phyloP scores from a whole-genome alignment of 2,329 filamentous ascomycete genomes.

The Monilinia fructigena region DNA sequence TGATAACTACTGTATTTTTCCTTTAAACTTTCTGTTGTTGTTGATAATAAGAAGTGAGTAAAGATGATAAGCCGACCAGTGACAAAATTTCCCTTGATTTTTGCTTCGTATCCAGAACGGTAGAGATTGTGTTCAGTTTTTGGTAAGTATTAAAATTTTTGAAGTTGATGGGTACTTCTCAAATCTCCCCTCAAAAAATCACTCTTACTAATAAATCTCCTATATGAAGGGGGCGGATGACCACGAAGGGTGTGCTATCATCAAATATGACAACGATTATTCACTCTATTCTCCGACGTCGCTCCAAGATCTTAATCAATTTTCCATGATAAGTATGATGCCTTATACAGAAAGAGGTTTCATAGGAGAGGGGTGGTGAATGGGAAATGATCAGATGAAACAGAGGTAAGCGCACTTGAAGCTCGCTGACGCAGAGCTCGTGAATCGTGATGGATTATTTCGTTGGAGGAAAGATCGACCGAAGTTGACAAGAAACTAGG shows the following conservation, averaged over 20 bases:
- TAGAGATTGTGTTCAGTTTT: not conserved
- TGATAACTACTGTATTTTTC: not conserved
- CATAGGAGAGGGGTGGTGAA: not conserved
- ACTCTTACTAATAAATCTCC: not conserved
- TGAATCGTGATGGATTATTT: not conserved
- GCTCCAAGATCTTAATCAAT: not conserved
- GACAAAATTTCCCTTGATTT: not conserved
- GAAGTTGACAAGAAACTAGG: not conserved
- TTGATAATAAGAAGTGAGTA: not conserved
- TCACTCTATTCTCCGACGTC: constrained; percentile 4
- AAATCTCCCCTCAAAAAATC: not conserved
- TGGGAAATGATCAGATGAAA: not conserved
- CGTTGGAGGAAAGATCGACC: constrained; percentile 5
- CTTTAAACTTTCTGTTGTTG: not conserved
- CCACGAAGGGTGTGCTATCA: not conserved
- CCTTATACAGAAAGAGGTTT: not conserved
- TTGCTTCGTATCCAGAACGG: not conserved
- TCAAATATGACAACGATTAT: not conserved
- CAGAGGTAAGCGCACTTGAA: not conserved
- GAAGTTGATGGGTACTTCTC: not conserved
- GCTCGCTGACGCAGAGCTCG: not conserved
- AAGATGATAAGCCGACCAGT: not conserved
- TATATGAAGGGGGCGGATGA: not conserved
- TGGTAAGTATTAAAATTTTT: not conserved
- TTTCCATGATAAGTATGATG: not conserved